Conservation (phyloP, 306 rosid genomes). For the Boehmeria nivea region DNA sequence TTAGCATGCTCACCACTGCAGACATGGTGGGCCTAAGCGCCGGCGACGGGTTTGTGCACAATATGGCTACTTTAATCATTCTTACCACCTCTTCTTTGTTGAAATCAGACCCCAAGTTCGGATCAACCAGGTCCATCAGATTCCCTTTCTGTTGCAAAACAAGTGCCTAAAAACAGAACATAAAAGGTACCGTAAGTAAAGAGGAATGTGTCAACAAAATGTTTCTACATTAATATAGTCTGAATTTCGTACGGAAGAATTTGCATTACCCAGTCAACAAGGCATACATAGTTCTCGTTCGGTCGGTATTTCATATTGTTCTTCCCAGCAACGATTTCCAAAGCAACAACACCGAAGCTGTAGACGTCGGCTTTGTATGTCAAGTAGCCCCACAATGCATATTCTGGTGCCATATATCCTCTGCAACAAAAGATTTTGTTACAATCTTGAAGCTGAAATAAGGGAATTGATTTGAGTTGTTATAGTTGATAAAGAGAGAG, state of each 20-base stretch:
- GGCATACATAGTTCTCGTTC: constrained; percentile 7
- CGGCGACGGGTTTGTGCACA: constrained; percentile 45
- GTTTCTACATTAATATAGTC: too few species aligned
- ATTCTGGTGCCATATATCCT: too few species aligned
- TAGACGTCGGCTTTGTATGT: constrained; percentile 34
- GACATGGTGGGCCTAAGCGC: constrained; percentile 49
- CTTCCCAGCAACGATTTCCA: constrained; percentile 26
- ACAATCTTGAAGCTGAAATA: too few species aligned
- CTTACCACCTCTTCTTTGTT: constrained; percentile 38
- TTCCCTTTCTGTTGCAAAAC: constrained; percentile 26
- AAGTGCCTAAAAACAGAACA: too few species aligned
- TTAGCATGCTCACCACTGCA: too few species aligned
- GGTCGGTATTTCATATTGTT: constrained; percentile 11
- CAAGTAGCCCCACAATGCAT: constrained; percentile 26
- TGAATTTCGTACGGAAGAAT: too few species aligned
- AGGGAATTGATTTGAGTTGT: background rate
- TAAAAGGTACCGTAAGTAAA: too few species aligned
- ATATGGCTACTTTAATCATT: constrained; percentile 48
- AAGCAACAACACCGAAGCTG: constrained; percentile 25
- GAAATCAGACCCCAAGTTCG: constrained; percentile 34
- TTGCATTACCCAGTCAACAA: constrained; percentile 32
- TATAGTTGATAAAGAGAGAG: constrained; percentile 20
- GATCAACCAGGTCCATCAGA: constrained; percentile 46
- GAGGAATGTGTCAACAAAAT: background rate
- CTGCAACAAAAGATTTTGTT: constrained; percentile 9